Percentiles rank a stretch among this genome's conserved stretches.
phyloP scores from a whole-genome alignment of 345 rosid species.

The Camelina laxa region DNA sequence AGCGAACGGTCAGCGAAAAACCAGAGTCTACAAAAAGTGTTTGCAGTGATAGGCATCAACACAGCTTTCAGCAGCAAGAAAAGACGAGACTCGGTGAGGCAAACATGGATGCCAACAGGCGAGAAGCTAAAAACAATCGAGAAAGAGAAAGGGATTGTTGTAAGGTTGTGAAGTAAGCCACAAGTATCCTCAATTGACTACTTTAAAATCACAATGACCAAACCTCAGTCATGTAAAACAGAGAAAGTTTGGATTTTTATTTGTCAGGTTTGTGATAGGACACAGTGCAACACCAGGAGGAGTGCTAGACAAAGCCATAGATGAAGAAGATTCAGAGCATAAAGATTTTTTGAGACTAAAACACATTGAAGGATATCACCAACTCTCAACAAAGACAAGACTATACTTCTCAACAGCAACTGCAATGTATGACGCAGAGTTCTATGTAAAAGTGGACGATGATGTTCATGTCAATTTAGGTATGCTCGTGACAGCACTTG shows the following conservation, averaged over 20 bases:
- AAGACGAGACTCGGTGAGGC: conserved; percentile 75
- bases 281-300: conserved; percentile 83
- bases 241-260: not conserved
- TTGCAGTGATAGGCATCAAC: conserved; percentile 83
- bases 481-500: conserved; percentile 57
- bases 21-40: conserved; percentile 62
- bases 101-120: conserved; percentile 91
- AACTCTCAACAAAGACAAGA: conserved; percentile 80
- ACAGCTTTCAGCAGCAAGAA: conserved; percentile 92
- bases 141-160: conserved; percentile 81
- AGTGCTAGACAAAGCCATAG: conserved; percentile 70
- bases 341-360: conserved; percentile 77
- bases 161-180: conserved; percentile 52
- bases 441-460: conserved; percentile 85
- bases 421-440: conserved; percentile 82
- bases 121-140: conserved; percentile 69
- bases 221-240: not conserved
- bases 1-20: conserved; percentile 43
- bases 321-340: conserved; percentile 67
- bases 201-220: not conserved
- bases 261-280: conserved; percentile 75
- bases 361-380: conserved; percentile 86
- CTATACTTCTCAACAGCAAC: conserved; percentile 80
- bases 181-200: conserved; percentile 16
- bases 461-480: conserved; percentile 89